A percentile compares a stretch with the other conserved stretches of the same genome.
phyloP scores from a whole-genome alignment of 2,329 filamentous ascomycete species.

The Aspergillus hiratsukae region DNA sequence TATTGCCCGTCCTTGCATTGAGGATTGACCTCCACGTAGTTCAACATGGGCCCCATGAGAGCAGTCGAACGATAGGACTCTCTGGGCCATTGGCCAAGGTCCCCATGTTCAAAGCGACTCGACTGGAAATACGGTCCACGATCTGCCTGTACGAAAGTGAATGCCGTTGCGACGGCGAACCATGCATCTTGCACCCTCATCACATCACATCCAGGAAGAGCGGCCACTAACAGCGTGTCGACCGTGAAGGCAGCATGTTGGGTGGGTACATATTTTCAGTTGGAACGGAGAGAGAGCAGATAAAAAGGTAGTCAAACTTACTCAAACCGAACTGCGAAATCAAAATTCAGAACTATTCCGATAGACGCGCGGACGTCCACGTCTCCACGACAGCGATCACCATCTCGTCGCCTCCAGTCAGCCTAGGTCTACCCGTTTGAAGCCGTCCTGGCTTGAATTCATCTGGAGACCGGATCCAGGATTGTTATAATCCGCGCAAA shows the following conservation, averaged over 20 bases:
- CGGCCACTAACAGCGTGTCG: background rate
- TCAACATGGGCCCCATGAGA: slow-evolving; percentile 22
- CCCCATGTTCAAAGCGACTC: slow-evolving; percentile 15
- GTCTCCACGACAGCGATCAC: background rate
- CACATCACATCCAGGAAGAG: background rate
- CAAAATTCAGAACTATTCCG: background rate
- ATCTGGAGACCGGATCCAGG: too few species aligned
- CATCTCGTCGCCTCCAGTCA: too few species aligned
- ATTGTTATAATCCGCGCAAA: too few species aligned
- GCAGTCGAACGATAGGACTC: slow-evolving; percentile 22
- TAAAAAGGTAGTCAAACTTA: too few species aligned
- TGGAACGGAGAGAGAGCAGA: background rate
- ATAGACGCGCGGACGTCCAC: background rate
- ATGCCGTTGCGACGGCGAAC: background rate
- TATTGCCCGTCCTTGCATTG: slow-evolving; percentile 38
- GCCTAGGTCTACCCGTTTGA: too few species aligned
- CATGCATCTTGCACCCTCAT: background rate
- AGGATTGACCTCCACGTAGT: slow-evolving; percentile 18
- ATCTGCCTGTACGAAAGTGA: slow-evolving; percentile 5
- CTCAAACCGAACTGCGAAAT: background rate
- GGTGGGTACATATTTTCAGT: background rate
- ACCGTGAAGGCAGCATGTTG: background rate
- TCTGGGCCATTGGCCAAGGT: slow-evolving; percentile 21
- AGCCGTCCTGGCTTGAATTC: too few species aligned
- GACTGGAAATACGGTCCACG: slow-evolving; percentile 13